These are phyloP conservation scores for Didymella keratinophila DNA, from an alignment of 2,329 filamentous ascomycete genomes.

Conservation along the genomic window DNA sequence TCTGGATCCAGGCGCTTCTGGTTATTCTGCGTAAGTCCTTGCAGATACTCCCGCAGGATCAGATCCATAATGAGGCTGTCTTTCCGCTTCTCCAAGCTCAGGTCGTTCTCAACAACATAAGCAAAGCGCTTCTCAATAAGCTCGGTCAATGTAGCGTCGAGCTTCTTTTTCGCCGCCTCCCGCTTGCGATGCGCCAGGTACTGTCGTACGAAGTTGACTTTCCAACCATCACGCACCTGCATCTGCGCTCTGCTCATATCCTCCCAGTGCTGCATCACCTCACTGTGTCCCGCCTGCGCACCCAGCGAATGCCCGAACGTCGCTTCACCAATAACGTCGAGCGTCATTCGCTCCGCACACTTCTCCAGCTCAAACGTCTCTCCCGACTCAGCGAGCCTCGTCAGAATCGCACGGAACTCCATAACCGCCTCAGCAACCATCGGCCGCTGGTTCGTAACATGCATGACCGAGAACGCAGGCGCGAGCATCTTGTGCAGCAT, in stretches of 20 bases:
- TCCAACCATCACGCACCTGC: conserved; percentile 24
- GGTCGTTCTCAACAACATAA: conserved; percentile 38
- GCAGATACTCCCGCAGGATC: conserved; percentile 40
- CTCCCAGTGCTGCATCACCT: conserved; percentile 31
- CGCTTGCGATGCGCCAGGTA: conserved; percentile 24
- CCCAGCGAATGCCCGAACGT: conserved; percentile 37
- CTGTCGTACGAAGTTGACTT: conserved; percentile 29
- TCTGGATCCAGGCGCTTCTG: conserved; percentile 36
- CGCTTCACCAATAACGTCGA: conserved; percentile 40
- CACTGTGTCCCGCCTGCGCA: conserved; percentile 27
- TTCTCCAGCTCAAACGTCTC: conserved; percentile 40
- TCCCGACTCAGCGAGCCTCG: conserved; percentile 28
- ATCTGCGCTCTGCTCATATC: conserved; percentile 26
- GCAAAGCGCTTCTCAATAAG: conserved; percentile 50
- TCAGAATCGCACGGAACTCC: conserved; percentile 39
- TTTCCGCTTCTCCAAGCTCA: conserved; percentile 48
- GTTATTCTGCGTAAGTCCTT: conserved; percentile 23
- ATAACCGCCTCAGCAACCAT: conserved; percentile 46
- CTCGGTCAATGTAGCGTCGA: conserved; percentile 47
- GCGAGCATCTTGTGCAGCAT: conserved; percentile 45
- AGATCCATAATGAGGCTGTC: conserved; percentile 48
- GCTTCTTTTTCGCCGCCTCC: conserved; percentile 22
- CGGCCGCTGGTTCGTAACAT: conserved; percentile 42
- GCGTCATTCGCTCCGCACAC: conserved; percentile 28
- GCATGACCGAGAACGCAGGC: conserved; percentile 45